Evolutionary conservation across 192 early-diverging fungal species (phyloP).

Genomic region (Backusella macrospora): DNA sequence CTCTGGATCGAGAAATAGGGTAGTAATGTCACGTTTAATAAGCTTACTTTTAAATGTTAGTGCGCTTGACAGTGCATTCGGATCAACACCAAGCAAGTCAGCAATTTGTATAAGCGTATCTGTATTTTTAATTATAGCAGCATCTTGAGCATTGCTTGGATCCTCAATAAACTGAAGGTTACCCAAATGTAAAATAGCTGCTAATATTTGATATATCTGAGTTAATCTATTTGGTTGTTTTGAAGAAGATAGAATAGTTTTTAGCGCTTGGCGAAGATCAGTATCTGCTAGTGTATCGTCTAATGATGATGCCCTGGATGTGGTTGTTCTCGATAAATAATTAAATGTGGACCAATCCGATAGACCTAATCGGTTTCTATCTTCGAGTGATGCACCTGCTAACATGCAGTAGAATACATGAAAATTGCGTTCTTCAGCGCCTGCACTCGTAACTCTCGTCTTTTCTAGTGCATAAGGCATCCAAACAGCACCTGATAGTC

Average conservation of each 20-base stretch:
- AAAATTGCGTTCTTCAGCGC: slow-evolving; percentile 81
- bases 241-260: slow-evolving; percentile 62
- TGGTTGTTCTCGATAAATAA: slow-evolving; percentile 56
- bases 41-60: slow-evolving; percentile 84
- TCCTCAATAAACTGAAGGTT: slow-evolving; percentile 83
- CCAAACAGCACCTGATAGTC: slow-evolving; percentile 83
- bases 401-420: slow-evolving; percentile 95
- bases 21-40: slow-evolving; percentile 81
- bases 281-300: slow-evolving; percentile 68
- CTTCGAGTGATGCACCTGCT: slow-evolving; percentile 76
- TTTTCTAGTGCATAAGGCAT: slow-evolving; percentile 91
- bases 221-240: slow-evolving; percentile 76
- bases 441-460: slow-evolving; percentile 67
- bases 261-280: slow-evolving; percentile 79
- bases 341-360: slow-evolving; percentile 62
- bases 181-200: slow-evolving; percentile 86
- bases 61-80: slow-evolving; percentile 67
- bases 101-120: slow-evolving; percentile 76
- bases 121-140: slow-evolving; percentile 76
- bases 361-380: slow-evolving; percentile 77
- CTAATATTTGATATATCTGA: slow-evolving; percentile 83
- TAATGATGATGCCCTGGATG: slow-evolving; percentile 37
- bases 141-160: slow-evolving; percentile 68
- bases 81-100: slow-evolving; percentile 80
- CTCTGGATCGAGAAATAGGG: slow-evolving; percentile 76